Evolutionary conservation across 129 eudicot genomes (phyloP).

Genomic region (Calendula officinalis): DNA sequence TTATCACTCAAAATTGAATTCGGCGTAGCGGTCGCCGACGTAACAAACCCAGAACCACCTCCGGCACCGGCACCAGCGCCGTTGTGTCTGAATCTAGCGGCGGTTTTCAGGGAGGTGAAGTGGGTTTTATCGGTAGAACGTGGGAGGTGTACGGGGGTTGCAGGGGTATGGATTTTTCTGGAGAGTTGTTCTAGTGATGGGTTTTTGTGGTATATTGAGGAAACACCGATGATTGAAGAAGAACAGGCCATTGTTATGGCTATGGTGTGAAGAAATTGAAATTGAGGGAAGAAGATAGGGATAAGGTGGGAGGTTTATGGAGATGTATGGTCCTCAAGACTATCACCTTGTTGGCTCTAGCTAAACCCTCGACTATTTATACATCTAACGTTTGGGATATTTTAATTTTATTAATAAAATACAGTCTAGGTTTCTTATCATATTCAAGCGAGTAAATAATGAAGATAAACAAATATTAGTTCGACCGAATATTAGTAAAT

Average conservation of each 20-base stretch:
- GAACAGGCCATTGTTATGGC: constrained; percentile 55
- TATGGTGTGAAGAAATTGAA: constrained; percentile 9
- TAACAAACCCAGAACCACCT: constrained; percentile 33
- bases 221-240: constrained; percentile 62
- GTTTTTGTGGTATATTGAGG: constrained; percentile 63
- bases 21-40: constrained; percentile 72
- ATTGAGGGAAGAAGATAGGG: constrained; percentile 29
- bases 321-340: constrained; percentile 22
- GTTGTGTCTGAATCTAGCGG: constrained; percentile 15
- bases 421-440: too few species aligned
- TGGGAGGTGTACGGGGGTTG: constrained; percentile 39
- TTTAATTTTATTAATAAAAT: neutral
- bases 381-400: constrained; percentile 3
- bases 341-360: constrained; percentile 32
- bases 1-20: constrained; percentile 91
- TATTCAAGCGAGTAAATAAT: too few species aligned
- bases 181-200: constrained; percentile 55
- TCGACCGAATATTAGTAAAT: too few species aligned
- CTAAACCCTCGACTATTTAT: constrained; percentile 31
- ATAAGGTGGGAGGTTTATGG: constrained; percentile 50
- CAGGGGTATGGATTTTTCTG: constrained; percentile 40
- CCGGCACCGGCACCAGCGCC: neutral
- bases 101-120: constrained; percentile 27
- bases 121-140: constrained; percentile 39
- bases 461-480: too few species aligned